These are phyloP conservation scores for Cercospora sp. DNA, from an alignment of 2,329 filamentous ascomycete genomes.

Conservation along the genomic window DNA sequence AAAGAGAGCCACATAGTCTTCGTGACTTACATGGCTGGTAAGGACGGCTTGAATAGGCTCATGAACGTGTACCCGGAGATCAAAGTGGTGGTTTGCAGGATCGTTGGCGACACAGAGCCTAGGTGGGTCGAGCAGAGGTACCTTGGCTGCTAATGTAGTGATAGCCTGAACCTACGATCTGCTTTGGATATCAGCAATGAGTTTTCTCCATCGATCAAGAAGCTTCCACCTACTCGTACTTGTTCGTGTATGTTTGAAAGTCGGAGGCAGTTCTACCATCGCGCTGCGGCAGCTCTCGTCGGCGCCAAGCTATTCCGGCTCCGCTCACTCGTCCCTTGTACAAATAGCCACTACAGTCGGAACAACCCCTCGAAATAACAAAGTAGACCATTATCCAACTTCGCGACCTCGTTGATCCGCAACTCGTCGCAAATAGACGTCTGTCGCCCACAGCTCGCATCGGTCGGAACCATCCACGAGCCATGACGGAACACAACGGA, in stretches of 20 bases:
- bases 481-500: neutral
- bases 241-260: neutral
- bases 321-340: neutral
- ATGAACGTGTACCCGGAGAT: slow-evolving; percentile 87
- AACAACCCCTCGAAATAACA: neutral
- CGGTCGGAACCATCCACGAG: neutral
- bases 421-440: neutral
- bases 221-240: neutral
- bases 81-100: slow-evolving; percentile 78
- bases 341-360: neutral
- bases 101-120: slow-evolving; percentile 78
- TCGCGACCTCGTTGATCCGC: neutral
- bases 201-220: neutral
- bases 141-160: slow-evolving; percentile 69
- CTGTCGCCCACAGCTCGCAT: neutral
- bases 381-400: neutral
- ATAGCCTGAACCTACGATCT: neutral
- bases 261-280: too few relatives aligned
- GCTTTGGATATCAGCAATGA: neutral
- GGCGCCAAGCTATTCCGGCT: neutral
- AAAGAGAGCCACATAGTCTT: slow-evolving; percentile 81
- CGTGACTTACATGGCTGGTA: slow-evolving; percentile 87
- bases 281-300: neutral
- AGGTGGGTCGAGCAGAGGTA: slow-evolving; percentile 90
- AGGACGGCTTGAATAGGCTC: slow-evolving; percentile 78